Evolutionary conservation across 371 early-diverging fungal genomes (phyloP), one percentile per base, ranked within the genome.

Genomic region (Massospora cicadina): DNA sequence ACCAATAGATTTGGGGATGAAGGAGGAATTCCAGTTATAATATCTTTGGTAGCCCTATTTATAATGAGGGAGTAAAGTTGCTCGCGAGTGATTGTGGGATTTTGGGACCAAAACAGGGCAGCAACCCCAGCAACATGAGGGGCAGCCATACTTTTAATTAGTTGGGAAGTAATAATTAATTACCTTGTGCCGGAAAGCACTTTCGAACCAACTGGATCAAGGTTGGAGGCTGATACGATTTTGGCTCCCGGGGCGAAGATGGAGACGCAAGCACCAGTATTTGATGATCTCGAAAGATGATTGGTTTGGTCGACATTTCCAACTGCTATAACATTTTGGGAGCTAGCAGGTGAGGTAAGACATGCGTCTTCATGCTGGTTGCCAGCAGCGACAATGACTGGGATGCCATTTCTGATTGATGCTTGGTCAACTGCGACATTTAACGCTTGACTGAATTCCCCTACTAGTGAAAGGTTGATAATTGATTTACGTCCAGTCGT

Each of bases 41-140:
- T 28, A 33, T 64, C 31, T 30, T 26, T 63, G n/a, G 64, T 67
- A 1, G 57, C 63, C 30, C 54, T 23, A 5, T 13, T 3, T 21
- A 28, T 12, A 2, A 67, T 7, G n/a, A 54, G 28, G 13, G 1
- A 23, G 27, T 63, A 63, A 21, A 67, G 33, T 17, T 62, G 5
- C 10, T 55, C 29, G 12, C 26, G 12, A 1, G 57, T 63, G 2
- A 43, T 12, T 1, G 10, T 17, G 31, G 31, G 31, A 5, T 23
- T 23, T 25, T 57, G 2, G 7, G 30, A 1, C 10, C 74, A 71
- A 28, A 75, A 65, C 30, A 76, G 59, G 56, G 89, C 88, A 65
- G 84, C 79, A 43, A 82, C 78, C 64, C 91, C 92, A 63, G 90
- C 77, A 28, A 84, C 85, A 72, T 90, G 90, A 27, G 94, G 91